Evolutionary conservation across 495 filamentous ascomycete genomes (phyloP).

Genomic region (Astrothelium macrocarpum): DNA sequence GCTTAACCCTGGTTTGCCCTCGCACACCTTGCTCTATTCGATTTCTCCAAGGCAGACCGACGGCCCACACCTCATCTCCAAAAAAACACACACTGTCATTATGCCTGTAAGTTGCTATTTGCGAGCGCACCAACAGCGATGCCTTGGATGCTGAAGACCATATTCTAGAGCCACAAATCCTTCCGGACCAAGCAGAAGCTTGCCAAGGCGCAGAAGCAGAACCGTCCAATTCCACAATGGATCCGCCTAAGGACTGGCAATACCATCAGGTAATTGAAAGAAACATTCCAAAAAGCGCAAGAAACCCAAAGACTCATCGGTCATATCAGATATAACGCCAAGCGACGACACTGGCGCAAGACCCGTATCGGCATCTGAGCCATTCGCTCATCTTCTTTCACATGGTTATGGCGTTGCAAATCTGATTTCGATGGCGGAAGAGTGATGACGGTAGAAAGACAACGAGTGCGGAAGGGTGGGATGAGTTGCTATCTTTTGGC

Average conservation of each 20-base stretch:
- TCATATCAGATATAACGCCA: conserved; percentile 85
- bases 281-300: background rate
- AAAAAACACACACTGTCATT: too few species aligned
- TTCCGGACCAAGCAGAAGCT: conserved; percentile 99
- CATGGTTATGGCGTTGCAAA: background rate
- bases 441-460: background rate
- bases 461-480: too few species aligned
- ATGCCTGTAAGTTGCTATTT: background rate
- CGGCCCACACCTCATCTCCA: too few species aligned
- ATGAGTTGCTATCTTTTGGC: background rate
- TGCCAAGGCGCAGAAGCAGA: conserved; percentile 98
- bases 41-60: too few species aligned
- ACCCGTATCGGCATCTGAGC: conserved; percentile 94
- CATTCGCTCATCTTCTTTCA: conserved; percentile 21
- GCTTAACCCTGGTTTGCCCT: too few species aligned
- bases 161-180: conserved; percentile 87
- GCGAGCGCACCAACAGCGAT: too few species aligned
- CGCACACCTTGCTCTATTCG: too few species aligned
- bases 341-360: conserved; percentile 99
- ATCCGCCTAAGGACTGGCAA: conserved; percentile 96
- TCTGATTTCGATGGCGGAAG: background rate
- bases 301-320: background rate
- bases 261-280: conserved; percentile 69
- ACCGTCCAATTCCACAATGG: conserved; percentile 99
- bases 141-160: background rate